phyloP scores from a whole-genome alignment of 768 basidiomycete species.

The Termitomyces sp. region DNA sequence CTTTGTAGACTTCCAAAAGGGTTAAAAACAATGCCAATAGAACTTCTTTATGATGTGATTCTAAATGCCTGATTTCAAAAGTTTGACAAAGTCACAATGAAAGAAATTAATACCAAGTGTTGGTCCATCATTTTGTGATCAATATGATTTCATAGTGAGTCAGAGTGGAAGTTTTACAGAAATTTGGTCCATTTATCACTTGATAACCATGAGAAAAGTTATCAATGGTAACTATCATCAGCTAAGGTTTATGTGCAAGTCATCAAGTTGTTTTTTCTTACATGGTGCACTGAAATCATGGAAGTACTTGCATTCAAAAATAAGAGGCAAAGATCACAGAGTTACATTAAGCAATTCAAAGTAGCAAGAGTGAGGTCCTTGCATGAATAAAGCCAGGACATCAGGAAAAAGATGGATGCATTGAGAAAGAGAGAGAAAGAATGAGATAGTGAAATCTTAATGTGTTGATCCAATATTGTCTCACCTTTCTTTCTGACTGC shows the following conservation, averaged over 20 bases:
- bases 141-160: not conserved
- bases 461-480: no score
- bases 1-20: not conserved
- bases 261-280: no score
- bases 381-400: constrained; percentile 3
- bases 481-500: no score
- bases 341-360: not conserved
- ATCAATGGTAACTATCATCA: no score
- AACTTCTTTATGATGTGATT: not conserved
- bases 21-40: not conserved
- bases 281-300: no score
- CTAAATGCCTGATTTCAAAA: not conserved
- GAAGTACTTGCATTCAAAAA: not conserved
- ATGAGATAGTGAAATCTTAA: no score
- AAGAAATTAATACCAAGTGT: not conserved
- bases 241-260: no score
- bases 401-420: not conserved
- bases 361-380: not conserved
- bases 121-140: not conserved
- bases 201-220: not conserved
- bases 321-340: not conserved
- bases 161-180: not conserved
- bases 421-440: constrained; percentile 2
- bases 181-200: not conserved
- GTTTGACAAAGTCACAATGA: not conserved